These are phyloP conservation scores for Castanospermum australe DNA, from an alignment of 306 rosid species.

Conservation along the genomic window DNA sequence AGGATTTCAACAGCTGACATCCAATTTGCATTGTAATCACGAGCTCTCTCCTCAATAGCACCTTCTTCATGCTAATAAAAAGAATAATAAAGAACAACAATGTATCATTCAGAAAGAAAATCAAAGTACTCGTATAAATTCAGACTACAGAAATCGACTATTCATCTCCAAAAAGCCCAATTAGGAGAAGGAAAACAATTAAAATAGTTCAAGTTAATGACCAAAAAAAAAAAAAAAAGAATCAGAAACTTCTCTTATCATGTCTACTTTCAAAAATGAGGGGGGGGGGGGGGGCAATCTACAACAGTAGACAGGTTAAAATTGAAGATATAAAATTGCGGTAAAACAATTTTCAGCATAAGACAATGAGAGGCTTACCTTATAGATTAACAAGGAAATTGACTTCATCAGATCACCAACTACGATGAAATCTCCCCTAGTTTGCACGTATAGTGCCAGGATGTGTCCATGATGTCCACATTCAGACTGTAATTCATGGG, in stretches of 20 bases:
- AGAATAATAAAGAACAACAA: conserved; percentile 17
- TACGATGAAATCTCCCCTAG: conserved; percentile 78
- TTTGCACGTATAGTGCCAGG: conserved; percentile 74
- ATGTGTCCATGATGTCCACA: conserved; percentile 87
- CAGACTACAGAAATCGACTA: background rate
- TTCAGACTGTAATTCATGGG: conserved; percentile 74
- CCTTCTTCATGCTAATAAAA: conserved; percentile 89
- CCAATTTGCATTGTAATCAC: conserved; percentile 95
- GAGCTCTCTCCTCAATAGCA: conserved; percentile 97
- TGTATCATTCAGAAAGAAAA: background rate
- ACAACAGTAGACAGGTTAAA: background rate
- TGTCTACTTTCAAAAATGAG: background rate
- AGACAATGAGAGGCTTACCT: conserved; percentile 40
- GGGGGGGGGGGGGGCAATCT: no score
- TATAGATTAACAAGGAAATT: conserved; percentile 67
- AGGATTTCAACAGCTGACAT: conserved; percentile 98
- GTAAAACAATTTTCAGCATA: background rate
- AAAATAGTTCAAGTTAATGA: background rate
- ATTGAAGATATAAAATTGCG: background rate
- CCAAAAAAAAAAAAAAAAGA: no score
- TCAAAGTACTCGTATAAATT: background rate
- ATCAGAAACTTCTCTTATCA: background rate
- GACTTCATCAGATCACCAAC: conserved; percentile 84
- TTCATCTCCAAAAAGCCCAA: background rate
- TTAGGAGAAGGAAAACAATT: background rate